Evolutionary conservation across 345 rosid genomes (phyloP).

Genomic region (Erucastrum elatum): DNA sequence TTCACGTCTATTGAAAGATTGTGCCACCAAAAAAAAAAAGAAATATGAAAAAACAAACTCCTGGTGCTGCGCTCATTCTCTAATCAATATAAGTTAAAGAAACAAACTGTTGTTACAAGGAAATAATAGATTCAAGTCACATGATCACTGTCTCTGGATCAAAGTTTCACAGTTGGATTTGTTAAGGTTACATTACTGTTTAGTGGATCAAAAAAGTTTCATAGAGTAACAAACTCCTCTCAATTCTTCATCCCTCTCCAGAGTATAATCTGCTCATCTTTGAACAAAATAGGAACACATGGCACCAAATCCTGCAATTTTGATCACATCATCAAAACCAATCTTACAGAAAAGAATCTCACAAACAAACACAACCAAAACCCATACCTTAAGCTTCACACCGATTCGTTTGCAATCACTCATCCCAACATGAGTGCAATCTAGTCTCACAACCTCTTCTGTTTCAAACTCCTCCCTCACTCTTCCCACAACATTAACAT

Average conservation of each 20-base stretch:
- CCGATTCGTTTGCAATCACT: constrained; percentile 89
- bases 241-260: constrained; percentile 61
- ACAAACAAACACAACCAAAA: neutral
- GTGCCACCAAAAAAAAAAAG: too few relatives aligned
- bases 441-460: constrained; percentile 76
- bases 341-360: neutral
- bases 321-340: neutral
- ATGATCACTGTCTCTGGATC: neutral
- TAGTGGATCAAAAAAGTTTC: neutral
- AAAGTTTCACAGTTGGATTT: constrained; percentile 7
- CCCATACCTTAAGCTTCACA: constrained; percentile 66
- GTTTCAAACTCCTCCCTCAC: constrained; percentile 62
- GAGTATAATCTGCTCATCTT: constrained; percentile 83
- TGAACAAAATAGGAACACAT: constrained; percentile 75
- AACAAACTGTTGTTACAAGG: neutral
- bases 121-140: neutral
- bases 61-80: too few relatives aligned
- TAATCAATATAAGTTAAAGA: too few relatives aligned
- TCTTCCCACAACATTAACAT: constrained; percentile 71
- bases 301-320: constrained; percentile 79
- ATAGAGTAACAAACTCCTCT: neutral
- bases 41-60: too few relatives aligned
- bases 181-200: constrained; percentile 1
- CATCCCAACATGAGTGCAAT: constrained; percentile 74
- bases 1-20: too few relatives aligned